These are phyloP conservation scores for Madurella fahalii DNA, from an alignment of 2,329 filamentous ascomycete species.

Conservation along the genomic window DNA sequence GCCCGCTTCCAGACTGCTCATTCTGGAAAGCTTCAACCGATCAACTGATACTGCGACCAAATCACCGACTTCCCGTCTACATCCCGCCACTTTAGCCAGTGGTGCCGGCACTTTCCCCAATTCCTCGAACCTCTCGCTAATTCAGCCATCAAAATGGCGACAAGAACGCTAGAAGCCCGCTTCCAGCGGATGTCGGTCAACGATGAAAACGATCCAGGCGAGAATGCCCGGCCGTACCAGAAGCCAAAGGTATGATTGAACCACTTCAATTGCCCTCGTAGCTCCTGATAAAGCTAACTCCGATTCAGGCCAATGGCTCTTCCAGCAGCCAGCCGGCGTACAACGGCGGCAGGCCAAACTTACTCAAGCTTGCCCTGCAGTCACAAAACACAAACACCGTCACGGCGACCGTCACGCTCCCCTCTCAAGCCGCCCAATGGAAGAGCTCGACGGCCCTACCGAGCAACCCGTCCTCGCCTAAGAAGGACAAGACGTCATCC, in stretches of 20 bases:
- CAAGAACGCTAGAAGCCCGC: slow-evolving; percentile 75
- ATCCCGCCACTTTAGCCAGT: neutral
- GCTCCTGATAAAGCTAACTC: neutral
- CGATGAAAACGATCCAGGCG: slow-evolving; percentile 72
- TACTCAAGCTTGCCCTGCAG: slow-evolving; percentile 82
- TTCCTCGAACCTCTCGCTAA: neutral
- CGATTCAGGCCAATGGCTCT: slow-evolving; percentile 18
- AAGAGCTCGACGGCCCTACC: slow-evolving; percentile 34
- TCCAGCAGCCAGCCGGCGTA: slow-evolving; percentile 43
- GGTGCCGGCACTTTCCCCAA: neutral
- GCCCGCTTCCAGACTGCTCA: slow-evolving; percentile 11
- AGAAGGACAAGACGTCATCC: slow-evolving; percentile 36
- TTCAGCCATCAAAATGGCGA: slow-evolving; percentile 52
- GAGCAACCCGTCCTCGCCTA: slow-evolving; percentile 36
- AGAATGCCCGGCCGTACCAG: slow-evolving; percentile 53
- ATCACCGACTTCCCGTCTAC: neutral
- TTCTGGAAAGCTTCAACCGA: slow-evolving; percentile 17
- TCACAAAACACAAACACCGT: slow-evolving; percentile 66
- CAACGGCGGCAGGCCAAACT: slow-evolving; percentile 66
- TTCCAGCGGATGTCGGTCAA: slow-evolving; percentile 87
- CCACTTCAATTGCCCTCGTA: neutral
- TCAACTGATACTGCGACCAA: slow-evolving; percentile 16
- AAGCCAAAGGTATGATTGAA: slow-evolving; percentile 68
- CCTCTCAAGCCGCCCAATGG: slow-evolving; percentile 61
- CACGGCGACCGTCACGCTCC: slow-evolving; percentile 62